Evolutionary conservation across 225 moss, liverwort and hornwort species (phyloP).

Genomic region (Neckera pumila): DNA sequence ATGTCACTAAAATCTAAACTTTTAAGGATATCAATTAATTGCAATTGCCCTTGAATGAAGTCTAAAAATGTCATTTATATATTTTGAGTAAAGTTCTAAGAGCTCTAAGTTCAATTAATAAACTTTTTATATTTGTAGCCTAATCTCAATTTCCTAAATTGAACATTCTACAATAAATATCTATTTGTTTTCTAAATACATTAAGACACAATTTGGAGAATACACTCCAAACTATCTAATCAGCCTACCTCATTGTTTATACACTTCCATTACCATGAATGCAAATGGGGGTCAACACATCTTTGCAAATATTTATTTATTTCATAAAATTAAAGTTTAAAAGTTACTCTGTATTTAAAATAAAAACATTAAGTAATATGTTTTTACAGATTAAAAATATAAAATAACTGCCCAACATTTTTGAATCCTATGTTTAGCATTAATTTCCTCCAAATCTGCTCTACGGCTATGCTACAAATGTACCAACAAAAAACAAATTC

Average conservation of each 20-base stretch:
- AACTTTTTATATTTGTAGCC: not conserved
- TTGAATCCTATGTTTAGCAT: not conserved
- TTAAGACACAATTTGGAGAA: not conserved
- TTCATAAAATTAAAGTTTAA: not conserved
- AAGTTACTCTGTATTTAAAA: not conserved
- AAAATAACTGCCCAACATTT: not conserved
- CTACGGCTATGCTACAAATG: not conserved
- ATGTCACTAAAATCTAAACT: not conserved
- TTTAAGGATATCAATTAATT: not conserved
- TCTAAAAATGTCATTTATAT: not conserved
- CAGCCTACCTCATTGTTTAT: not conserved
- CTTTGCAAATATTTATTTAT: not conserved
- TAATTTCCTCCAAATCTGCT: not conserved
- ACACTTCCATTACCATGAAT: rapidly evolving
- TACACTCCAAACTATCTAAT: not conserved
- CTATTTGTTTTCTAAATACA: not conserved
- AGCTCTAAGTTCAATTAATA: not conserved
- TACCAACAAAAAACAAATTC: not conserved
- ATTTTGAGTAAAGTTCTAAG: not conserved
- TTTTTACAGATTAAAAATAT: too few relatives aligned
- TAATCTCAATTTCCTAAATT: not conserved
- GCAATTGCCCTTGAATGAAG: not conserved
- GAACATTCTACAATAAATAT: not conserved
- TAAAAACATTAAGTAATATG: not conserved
- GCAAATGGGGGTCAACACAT: rapidly evolving